Conservation (phyloP, 169 alveolate genomes). For the Eimeria praecox region DNA sequence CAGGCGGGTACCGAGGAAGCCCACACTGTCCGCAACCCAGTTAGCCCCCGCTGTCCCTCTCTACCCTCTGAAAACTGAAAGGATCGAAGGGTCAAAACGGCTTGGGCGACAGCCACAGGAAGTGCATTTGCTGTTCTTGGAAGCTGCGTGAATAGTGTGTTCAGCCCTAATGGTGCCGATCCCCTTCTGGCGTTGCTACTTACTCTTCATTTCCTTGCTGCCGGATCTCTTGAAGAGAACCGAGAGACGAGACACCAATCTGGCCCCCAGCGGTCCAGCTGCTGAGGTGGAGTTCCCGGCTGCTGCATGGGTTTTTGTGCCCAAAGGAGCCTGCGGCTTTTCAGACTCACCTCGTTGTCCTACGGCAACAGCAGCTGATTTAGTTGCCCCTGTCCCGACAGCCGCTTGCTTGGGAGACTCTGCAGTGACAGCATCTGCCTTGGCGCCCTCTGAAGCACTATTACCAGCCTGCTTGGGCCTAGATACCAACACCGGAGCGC, state of each 20-base stretch:
- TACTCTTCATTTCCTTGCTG: conserved; percentile 6
- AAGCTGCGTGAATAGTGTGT: background rate
- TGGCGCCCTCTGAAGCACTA: background rate
- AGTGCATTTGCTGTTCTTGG: background rate
- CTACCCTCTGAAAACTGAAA: background rate
- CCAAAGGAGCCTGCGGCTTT: background rate
- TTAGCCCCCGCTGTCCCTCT: too few species aligned
- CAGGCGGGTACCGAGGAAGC: background rate
- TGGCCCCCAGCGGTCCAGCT: conserved; percentile 72
- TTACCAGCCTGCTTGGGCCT: background rate
- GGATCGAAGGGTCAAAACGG: background rate
- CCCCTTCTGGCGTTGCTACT: background rate
- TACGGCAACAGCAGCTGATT: background rate
- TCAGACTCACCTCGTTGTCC: background rate
- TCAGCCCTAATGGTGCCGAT: background rate
- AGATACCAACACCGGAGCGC: background rate
- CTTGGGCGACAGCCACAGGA: background rate
- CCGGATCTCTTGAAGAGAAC: conserved; percentile 57
- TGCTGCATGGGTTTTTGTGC: background rate
- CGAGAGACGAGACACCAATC: conserved; percentile 62
- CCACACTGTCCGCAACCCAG: too few species aligned
- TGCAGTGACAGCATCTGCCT: background rate
- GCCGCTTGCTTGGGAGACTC: background rate
- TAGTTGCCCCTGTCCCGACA: conserved; percentile 1
- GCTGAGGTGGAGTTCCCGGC: background rate